phyloP scores from a whole-genome alignment of 1,139 yeast genomes.

The Lodderomyces elongisporus region DNA sequence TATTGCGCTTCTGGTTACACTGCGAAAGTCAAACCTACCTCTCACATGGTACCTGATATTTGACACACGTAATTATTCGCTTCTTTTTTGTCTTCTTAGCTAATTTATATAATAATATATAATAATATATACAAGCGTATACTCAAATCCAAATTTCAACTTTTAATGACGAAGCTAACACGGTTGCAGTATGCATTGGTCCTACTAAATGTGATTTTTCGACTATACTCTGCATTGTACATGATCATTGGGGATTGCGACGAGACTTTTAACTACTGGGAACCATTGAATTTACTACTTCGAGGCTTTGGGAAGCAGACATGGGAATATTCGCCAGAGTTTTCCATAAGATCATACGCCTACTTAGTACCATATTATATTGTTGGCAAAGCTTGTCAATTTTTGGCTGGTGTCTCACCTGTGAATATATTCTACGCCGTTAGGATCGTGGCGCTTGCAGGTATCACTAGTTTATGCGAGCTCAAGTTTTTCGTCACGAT shows the following conservation, averaged over 20 bases:
- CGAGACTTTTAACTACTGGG: constrained; percentile 88
- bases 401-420: constrained; percentile 5
- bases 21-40: too few relatives aligned
- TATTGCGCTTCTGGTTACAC: too few relatives aligned
- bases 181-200: constrained; percentile 16
- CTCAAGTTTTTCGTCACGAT: constrained; percentile 43
- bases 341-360: constrained; percentile 82
- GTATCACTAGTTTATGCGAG: constrained; percentile 53
- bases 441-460: constrained; percentile 48
- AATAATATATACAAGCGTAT: too few relatives aligned
- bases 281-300: constrained; percentile 73
- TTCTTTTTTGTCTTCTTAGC: too few relatives aligned
- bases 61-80: too few relatives aligned
- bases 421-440: constrained; percentile 43
- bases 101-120: too few relatives aligned
- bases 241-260: constrained; percentile 84
- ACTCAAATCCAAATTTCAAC: too few relatives aligned
- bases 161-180: constrained; percentile 9
- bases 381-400: constrained; percentile 12
- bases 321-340: constrained; percentile 94
- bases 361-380: constrained; percentile 55
- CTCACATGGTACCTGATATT: too few relatives aligned
- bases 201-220: constrained; percentile 25
- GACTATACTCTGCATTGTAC: constrained; percentile 45
- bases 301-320: constrained; percentile 90